phyloP scores from a whole-genome alignment of 2,329 filamentous ascomycete genomes.

The Dothideomycetes sp. region DNA sequence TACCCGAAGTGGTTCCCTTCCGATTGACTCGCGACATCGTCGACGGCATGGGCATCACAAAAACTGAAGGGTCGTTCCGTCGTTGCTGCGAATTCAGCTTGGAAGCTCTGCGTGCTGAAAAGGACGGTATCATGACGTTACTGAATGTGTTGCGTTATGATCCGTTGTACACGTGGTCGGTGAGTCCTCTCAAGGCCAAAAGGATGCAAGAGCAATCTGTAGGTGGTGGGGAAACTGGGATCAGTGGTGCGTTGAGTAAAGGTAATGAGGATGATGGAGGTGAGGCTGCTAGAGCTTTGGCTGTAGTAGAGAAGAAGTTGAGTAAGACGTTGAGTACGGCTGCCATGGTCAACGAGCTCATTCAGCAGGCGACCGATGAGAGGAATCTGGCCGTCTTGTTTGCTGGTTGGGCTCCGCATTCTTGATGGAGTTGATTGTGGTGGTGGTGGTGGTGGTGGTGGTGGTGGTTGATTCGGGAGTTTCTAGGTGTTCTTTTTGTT shows the following conservation, averaged over 20 bases:
- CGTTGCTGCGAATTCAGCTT: constrained; percentile 98
- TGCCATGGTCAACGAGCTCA: constrained; percentile 92
- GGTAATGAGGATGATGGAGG: constrained; percentile 46
- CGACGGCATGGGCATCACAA: constrained; percentile 92
- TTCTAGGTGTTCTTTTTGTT: too few relatives aligned
- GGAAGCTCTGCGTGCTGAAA: constrained; percentile 87
- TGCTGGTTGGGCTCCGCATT: constrained; percentile 20
- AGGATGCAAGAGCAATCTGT: constrained; percentile 58
- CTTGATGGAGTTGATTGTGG: background rate
- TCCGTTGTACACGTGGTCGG: constrained; percentile 90
- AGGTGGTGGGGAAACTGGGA: constrained; percentile 23
- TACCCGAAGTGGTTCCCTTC: constrained; percentile 94
- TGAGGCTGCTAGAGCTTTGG: constrained; percentile 85
- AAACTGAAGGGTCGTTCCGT: constrained; percentile 90
- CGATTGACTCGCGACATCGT: constrained; percentile 87
- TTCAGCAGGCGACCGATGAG: constrained; percentile 91
- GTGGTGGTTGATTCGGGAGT: too few relatives aligned
- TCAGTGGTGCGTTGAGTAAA: background rate
- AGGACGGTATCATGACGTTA: constrained; percentile 96
- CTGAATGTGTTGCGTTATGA: constrained; percentile 97
- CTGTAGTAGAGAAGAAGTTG: constrained; percentile 91
- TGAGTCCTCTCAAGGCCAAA: constrained; percentile 60
- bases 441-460: too few relatives aligned
- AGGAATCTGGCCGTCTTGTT: constrained; percentile 85
- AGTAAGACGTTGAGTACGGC: constrained; percentile 88